phyloP scores from a whole-genome alignment of 192 early-diverging fungal genomes.

The Coemansia sp. region DNA sequence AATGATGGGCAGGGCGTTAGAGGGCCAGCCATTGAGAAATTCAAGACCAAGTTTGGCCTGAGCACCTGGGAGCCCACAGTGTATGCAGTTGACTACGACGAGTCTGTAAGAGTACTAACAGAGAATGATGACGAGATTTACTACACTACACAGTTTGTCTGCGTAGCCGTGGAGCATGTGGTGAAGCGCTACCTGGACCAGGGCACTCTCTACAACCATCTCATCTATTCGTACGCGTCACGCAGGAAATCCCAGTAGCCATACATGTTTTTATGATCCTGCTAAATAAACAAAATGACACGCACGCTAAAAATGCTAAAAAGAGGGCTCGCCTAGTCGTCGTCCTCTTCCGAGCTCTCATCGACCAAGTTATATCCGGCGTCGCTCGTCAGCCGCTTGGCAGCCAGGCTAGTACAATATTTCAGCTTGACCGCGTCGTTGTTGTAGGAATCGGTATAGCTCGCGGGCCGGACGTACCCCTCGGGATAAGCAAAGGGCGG shows the following conservation, averaged over 20 bases:
- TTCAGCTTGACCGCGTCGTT: background rate
- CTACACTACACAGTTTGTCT: background rate
- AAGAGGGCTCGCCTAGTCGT: too few relatives aligned
- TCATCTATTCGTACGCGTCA: background rate
- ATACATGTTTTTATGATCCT: too few relatives aligned
- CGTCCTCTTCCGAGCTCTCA: background rate
- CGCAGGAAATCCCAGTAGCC: background rate
- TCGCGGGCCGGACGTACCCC: conserved; percentile 12
- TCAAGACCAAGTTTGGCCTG: background rate
- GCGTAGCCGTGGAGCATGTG: background rate
- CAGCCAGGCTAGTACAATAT: background rate
- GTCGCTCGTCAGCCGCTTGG: background rate
- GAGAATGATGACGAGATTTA: background rate
- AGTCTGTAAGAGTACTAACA: background rate
- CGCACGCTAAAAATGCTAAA: too few relatives aligned
- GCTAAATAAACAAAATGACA: too few relatives aligned
- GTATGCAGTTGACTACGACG: background rate
- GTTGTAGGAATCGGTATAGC: background rate
- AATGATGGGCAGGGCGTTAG: background rate
- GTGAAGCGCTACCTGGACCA: background rate
- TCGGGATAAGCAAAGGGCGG: conserved; percentile 31
- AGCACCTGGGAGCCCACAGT: background rate
- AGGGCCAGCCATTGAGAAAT: background rate
- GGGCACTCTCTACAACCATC: background rate
- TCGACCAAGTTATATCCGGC: background rate